phyloP scores from a whole-genome alignment of 2,329 filamentous ascomycete species.

The Blastomyces gilchristii region DNA sequence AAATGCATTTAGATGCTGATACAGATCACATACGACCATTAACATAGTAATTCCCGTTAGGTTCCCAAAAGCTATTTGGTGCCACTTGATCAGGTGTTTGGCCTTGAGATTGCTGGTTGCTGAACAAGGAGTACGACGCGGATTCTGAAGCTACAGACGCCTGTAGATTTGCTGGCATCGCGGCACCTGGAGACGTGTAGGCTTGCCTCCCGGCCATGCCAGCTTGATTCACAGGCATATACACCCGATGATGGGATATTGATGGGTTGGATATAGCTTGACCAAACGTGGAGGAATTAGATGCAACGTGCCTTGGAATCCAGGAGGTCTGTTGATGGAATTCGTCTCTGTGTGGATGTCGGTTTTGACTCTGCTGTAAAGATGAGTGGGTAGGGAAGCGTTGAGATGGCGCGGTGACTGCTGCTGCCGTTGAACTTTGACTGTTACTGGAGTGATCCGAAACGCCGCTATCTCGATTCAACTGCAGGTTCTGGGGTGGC shows the following conservation, averaged over 20 bases:
- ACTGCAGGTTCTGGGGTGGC: background rate
- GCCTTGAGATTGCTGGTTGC: background rate
- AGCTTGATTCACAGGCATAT: background rate
- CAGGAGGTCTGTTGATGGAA: background rate
- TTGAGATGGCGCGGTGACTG: background rate
- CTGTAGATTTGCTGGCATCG: background rate
- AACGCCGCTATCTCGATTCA: background rate
- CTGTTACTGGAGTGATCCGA: background rate
- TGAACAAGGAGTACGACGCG: background rate
- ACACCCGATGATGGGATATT: background rate
- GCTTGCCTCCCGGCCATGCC: background rate
- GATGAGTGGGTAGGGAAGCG: background rate
- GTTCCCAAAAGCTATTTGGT: background rate
- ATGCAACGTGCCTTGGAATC: background rate
- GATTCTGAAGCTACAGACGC: background rate
- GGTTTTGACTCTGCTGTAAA: background rate
- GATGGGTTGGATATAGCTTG: background rate
- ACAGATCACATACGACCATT: background rate
- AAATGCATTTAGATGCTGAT: background rate
- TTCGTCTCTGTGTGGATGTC: background rate
- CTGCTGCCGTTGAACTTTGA: background rate
- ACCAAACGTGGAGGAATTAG: background rate
- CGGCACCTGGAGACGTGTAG: background rate
- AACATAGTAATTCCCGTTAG: no score
- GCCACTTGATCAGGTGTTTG: background rate